These are phyloP conservation scores for Thelephora aurantiotincta DNA, from an alignment of 768 basidiomycete species.

Conservation along the genomic window DNA sequence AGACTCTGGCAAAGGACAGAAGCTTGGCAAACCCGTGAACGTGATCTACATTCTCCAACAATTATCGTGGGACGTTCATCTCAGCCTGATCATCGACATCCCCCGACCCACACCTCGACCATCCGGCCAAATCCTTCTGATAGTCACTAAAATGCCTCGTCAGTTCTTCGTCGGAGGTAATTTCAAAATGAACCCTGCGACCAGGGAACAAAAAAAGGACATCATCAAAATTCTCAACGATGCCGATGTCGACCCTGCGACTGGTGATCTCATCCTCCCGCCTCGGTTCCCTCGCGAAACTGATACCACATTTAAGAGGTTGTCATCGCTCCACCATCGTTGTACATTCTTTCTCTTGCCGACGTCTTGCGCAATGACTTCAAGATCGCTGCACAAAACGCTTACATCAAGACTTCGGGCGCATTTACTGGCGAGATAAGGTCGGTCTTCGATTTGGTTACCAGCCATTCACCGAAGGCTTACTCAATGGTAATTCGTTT, in stretches of 20 bases:
- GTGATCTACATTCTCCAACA: no score
- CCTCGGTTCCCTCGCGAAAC: background rate
- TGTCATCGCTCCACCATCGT: conserved; percentile 79
- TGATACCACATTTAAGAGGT: conserved; percentile 45
- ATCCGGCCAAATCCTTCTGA: no score
- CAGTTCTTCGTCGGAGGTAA: conserved; percentile 94
- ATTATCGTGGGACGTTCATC: no score
- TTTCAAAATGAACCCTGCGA: conserved; percentile 93
- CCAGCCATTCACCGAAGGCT: background rate
- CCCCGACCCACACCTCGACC: no score
- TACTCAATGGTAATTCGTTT: background rate
- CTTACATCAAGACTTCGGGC: conserved; percentile 57
- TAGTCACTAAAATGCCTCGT: conserved; percentile 39
- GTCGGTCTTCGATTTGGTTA: conserved; percentile 21
- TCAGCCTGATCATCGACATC: no score
- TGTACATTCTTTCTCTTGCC: conserved; percentile 73
- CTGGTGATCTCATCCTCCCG: conserved; percentile 35
- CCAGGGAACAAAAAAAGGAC: conserved; percentile 43
- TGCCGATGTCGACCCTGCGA: conserved; percentile 60
- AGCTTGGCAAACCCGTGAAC: no score
- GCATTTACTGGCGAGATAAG: conserved; percentile 98
- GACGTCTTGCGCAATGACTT: conserved; percentile 48
- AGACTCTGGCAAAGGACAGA: no score
- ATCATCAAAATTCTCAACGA: conserved; percentile 65
- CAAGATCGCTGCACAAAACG: conserved; percentile 84